These are phyloP conservation scores for Stevia rebaudiana DNA, from an alignment of 140 eudicot species.

Conservation along the genomic window DNA sequence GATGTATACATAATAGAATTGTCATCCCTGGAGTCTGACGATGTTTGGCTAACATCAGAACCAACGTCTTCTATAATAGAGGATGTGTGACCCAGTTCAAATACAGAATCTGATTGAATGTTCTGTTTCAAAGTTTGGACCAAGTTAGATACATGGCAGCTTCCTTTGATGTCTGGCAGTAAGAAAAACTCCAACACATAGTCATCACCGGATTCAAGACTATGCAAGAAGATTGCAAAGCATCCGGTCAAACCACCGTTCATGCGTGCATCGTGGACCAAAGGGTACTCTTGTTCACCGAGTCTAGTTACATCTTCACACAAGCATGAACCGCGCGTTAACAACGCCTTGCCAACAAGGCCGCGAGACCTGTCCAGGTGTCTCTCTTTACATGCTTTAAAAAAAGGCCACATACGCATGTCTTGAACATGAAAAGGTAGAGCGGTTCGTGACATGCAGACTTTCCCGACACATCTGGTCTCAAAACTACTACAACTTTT, in stretches of 20 bases:
- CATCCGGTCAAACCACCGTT: conserved; percentile 14
- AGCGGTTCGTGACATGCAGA: conserved; percentile 18
- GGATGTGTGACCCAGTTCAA: conserved; percentile 16
- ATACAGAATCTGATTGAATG: conserved; percentile 10
- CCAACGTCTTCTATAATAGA: too few relatives aligned
- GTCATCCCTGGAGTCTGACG: not conserved
- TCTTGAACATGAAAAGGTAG: conserved; percentile 21
- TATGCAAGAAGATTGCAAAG: conserved; percentile 20
- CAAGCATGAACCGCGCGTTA: conserved; percentile 21
- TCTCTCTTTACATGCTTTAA: conserved; percentile 25
- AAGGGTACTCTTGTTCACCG: conserved; percentile 29
- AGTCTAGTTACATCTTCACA: conserved; percentile 24
- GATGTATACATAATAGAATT: not conserved
- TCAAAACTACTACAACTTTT: conserved; percentile 24
- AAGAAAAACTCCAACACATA: conserved; percentile 30
- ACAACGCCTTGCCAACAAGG: conserved; percentile 30
- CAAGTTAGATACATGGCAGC: not conserved
- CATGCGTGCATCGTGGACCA: conserved; percentile 26
- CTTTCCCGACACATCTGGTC: conserved; percentile 20
- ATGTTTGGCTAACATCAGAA: not conserved
- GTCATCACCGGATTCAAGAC: conserved; percentile 7
- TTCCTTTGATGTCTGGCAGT: conserved; percentile 17
- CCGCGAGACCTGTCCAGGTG: conserved; percentile 24
- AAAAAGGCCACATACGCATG: conserved; percentile 21
- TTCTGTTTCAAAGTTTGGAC: conserved; percentile 26